Base-by-base conservation (phyloP, 1,284 basidiomycete species). In the Rhodotorula sp. region DNA sequence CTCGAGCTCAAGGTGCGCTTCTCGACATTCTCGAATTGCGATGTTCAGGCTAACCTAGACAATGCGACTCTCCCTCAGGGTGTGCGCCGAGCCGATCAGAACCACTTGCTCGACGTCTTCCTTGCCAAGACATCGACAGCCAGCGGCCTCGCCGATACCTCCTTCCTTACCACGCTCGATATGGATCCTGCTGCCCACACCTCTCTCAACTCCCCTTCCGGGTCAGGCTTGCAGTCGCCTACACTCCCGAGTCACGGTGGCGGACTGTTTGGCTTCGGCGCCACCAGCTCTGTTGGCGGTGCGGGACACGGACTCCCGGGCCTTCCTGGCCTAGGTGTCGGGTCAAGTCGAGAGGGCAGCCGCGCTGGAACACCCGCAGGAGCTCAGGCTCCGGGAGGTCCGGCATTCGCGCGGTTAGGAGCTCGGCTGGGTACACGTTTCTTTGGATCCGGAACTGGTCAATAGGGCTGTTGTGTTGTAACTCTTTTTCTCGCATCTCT, bases 81-180 rank as follows among this genome's bases (percentile, higher is more conserved):
- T 17, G 92, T 93, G 0, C 87, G 91, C 0, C 91, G 92, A 71
- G 80, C 83, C 15, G 89, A 92, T 64, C 93, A 97, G 82, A 93
- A 94, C 81, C 87, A 87, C 75, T 86, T 99, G 15, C 85, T 96
- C 51, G 95, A 98, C 80, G 86, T 89, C 24, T 98, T 98, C 83
- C 84, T 97, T 53, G 89, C 90, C 5, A 89, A 92, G 67, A 95
- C 93, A 26, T 93, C 91, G 72, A 91, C 91, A 6, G 91, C 91
- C 78, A 85, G 86, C 45, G 91, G 96, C 60, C 84, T 98, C 24
- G 86, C 90, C 71, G 89, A 87, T 79, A 89, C 90, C 0, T 96
- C 93, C 0, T 97, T 98, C 85, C 86, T 95, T 59, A 90, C 92
- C 0, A 86, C 88, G 0, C 85, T 97, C 49, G 95, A 98, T 80